Base-by-base conservation (phyloP, 192 early-diverging fungal species). In the Podila minutissima region DNA sequence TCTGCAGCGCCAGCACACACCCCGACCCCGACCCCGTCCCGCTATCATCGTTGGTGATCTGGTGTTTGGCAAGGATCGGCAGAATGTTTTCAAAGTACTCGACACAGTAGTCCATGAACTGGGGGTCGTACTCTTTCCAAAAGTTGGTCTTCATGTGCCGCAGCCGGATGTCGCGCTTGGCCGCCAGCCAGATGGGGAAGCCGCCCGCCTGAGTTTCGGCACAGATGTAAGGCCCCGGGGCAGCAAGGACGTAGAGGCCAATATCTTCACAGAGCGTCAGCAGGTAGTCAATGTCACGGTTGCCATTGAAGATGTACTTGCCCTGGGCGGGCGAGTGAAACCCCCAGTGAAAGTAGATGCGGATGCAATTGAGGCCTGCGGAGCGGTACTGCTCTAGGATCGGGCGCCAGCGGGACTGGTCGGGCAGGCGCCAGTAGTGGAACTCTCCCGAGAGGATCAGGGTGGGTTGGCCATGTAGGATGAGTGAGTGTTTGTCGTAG, bases 341-440 rank as follows among this genome's bases (percentile, higher is more conserved):
- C 6, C 93, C 94, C 95, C 95, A 97, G 74, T 95, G 92, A 79
- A 97, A 96, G 68, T 95, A 94, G 64, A 97, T 93, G 17, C 95
- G 90, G 72, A 97, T 92, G 20, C 92, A 83, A 70, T 92, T 96
- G 35, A 95, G 86, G 1, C 95, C 95, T 20, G 87, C 82, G 6
- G 91, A 86, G 55, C 91, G 89, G 88, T 92, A 93, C 72, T 91
- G 89, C 67, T 87, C 83, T 35, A 97, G 86, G 41, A 94, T 88
- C 26, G 74, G 77, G 35, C 76, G 67, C 95, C 95, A 97, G 10
- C 90, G 83, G 4, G 70, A 50, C 29, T 75, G 55, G 69, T 92
- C 90, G 0, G 94, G 94, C 15, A 95, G 68, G 31, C 94, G 88
- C 94, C 94, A 97, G 75, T 95, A 95, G 75, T 95, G 94, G 79